phyloP scores from a whole-genome alignment of 768 basidiomycete species.

The Suillus brevipes region DNA sequence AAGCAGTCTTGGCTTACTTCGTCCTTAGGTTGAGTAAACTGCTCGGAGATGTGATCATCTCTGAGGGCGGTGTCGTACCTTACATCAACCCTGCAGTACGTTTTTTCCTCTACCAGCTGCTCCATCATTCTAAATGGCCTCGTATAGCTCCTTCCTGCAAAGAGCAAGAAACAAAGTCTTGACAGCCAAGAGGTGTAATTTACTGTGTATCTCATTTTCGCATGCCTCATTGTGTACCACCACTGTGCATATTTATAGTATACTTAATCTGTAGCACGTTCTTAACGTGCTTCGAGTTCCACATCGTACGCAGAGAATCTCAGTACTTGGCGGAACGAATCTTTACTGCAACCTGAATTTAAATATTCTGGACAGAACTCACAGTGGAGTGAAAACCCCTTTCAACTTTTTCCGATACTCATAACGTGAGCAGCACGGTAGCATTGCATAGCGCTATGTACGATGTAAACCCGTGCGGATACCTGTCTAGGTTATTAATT shows the following conservation, averaged over 20 bases:
- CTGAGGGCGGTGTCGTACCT: constrained; percentile 92
- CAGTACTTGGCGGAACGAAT: neutral
- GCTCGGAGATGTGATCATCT: constrained; percentile 84
- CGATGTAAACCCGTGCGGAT: neutral
- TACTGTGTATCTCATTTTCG: neutral
- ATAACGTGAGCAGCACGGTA: too few species aligned
- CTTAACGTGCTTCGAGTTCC: neutral
- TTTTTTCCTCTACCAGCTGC: neutral
- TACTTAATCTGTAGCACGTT: constrained; percentile 2
- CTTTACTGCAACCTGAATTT: neutral
- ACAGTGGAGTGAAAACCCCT: neutral
- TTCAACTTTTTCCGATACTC: neutral
- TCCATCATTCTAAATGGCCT: neutral
- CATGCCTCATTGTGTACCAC: constrained; percentile 3
- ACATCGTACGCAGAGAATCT: neutral
- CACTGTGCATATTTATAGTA: constrained; percentile 5
- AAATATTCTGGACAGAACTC: neutral
- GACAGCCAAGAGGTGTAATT: constrained; percentile 34
- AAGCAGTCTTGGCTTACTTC: neutral
- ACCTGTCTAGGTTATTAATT: neutral
- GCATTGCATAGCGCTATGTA: neutral
- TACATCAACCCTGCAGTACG: constrained; percentile 66
- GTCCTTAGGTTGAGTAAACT: constrained; percentile 61
- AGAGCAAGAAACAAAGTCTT: constrained; percentile 32
- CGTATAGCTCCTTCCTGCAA: constrained; percentile 30